Conservation (phyloP, 345 rosid species). For the Eucalyptus paniculata region DNA sequence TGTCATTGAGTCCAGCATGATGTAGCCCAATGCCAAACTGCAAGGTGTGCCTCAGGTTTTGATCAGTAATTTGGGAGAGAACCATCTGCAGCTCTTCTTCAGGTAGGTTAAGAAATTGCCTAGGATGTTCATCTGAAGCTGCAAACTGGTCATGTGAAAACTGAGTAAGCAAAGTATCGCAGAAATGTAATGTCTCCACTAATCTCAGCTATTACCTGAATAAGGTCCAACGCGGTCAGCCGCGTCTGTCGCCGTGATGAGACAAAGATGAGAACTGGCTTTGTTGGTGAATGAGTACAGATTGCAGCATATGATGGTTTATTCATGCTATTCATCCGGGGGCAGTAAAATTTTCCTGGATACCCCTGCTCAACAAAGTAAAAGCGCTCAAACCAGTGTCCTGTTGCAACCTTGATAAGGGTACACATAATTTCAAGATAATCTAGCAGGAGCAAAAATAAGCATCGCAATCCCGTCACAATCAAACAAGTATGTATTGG, state of each 20-base stretch:
- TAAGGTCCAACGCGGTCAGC: conserved; percentile 94
- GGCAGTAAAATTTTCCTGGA: conserved; percentile 91
- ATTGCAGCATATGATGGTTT: conserved; percentile 99
- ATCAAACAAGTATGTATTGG: neutral
- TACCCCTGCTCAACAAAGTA: conserved; percentile 53
- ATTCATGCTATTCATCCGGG: conserved; percentile 97
- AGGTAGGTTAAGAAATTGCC: conserved; percentile 72
- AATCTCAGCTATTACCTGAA: conserved; percentile 37
- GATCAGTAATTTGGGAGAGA: conserved; percentile 87
- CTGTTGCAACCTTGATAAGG: neutral
- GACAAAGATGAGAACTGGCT: conserved; percentile 94
- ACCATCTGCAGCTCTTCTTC: conserved; percentile 95
- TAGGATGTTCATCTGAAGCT: conserved; percentile 93
- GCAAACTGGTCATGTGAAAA: conserved; percentile 46
- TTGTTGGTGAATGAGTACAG: conserved; percentile 90
- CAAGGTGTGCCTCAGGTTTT: conserved; percentile 86
- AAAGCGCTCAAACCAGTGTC: neutral
- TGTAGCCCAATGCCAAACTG: conserved; percentile 97
- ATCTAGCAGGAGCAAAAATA: neutral
- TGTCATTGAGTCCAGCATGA: conserved; percentile 95
- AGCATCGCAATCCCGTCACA: neutral
- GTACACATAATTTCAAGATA: neutral
- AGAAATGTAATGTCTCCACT: neutral
- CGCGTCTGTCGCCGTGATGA: conserved; percentile 99
- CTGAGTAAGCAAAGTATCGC: neutral